A percentile compares a stretch with the other conserved stretches of the same genome.
Evolutionary conservation across 805 yeast species (phyloP).

Genomic region (Ogataea thermomethanolica): DNA sequence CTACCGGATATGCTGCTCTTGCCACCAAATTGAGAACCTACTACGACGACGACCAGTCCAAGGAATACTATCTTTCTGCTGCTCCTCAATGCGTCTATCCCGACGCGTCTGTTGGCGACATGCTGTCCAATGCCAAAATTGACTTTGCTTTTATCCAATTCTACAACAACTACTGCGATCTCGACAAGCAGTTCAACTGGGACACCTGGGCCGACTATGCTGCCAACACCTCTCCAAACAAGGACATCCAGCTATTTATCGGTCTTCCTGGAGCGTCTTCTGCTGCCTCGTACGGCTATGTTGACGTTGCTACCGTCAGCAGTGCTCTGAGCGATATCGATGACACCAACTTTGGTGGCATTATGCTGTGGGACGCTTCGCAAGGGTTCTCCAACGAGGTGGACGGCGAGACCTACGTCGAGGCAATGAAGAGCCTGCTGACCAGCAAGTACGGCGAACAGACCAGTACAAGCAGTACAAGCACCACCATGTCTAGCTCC

Average conservation of each 20-base stretch:
- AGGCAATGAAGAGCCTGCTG: constrained; percentile 27
- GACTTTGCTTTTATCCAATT: constrained; percentile 87
- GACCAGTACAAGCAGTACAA: too few relatives aligned
- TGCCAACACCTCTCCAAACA: constrained; percentile 55
- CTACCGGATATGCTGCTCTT: constrained; percentile 64
- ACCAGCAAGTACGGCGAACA: background rate
- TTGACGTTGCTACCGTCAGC: constrained; percentile 39
- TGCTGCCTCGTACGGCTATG: constrained; percentile 59
- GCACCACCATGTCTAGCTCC: constrained; percentile 15
- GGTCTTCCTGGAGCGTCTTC: constrained; percentile 62
- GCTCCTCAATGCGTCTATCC: constrained; percentile 94
- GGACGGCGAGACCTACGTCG: constrained; percentile 34
- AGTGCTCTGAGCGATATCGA: constrained; percentile 24
- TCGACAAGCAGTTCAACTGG: constrained; percentile 52
- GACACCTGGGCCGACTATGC: constrained; percentile 74
- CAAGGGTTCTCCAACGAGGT: constrained; percentile 48
- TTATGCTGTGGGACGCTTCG: constrained; percentile 85
- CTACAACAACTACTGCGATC: constrained; percentile 78
- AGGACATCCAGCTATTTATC: constrained; percentile 61
- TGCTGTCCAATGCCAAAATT: constrained; percentile 49
- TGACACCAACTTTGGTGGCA: constrained; percentile 56
- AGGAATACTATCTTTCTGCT: constrained; percentile 71
- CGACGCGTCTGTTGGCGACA: constrained; percentile 51
- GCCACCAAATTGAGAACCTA: constrained; percentile 45
- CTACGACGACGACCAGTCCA: constrained; percentile 41